Evolutionary conservation across 1,284 basidiomycete species (phyloP).

Genomic region (Cryptococcus sp.): DNA sequence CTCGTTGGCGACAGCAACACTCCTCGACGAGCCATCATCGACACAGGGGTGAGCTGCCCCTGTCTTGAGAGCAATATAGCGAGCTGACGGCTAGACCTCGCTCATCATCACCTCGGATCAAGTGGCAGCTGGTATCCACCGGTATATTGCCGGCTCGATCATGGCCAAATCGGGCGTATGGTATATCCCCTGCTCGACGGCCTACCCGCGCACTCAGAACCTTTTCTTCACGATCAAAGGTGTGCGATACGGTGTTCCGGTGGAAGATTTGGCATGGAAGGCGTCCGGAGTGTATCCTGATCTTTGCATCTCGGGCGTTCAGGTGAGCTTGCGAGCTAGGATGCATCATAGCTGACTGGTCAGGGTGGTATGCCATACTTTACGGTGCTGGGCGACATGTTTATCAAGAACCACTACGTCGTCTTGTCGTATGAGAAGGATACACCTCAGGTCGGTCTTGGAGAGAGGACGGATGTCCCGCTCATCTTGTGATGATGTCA

Average conservation of each 20-base stretch:
- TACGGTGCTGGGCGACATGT: slow-evolving; percentile 25
- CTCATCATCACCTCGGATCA: slow-evolving; percentile 19
- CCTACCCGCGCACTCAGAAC: slow-evolving; percentile 12
- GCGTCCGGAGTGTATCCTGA: slow-evolving; percentile 7
- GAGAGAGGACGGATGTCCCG: slow-evolving; percentile 14
- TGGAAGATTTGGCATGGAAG: slow-evolving; percentile 28
- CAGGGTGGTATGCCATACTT: slow-evolving; percentile 20
- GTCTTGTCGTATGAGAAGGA: slow-evolving; percentile 17
- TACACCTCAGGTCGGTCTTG: slow-evolving; percentile 15
- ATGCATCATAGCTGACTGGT: not conserved
- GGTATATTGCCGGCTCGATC: slow-evolving; percentile 8
- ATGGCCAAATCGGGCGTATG: slow-evolving; percentile 12
- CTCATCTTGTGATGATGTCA: slow-evolving; percentile 15
- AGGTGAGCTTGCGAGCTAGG: not conserved
- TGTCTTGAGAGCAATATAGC: not conserved
- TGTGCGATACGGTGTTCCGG: slow-evolving; percentile 17
- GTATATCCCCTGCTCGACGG: slow-evolving; percentile 17
- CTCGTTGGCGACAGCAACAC: slow-evolving; percentile 10
- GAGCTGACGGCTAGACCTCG: slow-evolving; percentile 12
- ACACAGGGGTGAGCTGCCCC: slow-evolving; percentile 16
- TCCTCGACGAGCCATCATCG: slow-evolving; percentile 20
- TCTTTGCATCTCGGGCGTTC: slow-evolving; percentile 22
- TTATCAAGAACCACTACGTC: slow-evolving; percentile 28
- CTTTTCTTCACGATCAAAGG: slow-evolving; percentile 20
- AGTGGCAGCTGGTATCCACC: slow-evolving; percentile 14